phyloP scores from a whole-genome alignment of 768 basidiomycete species.

The Boletus tylopilopsis region DNA sequence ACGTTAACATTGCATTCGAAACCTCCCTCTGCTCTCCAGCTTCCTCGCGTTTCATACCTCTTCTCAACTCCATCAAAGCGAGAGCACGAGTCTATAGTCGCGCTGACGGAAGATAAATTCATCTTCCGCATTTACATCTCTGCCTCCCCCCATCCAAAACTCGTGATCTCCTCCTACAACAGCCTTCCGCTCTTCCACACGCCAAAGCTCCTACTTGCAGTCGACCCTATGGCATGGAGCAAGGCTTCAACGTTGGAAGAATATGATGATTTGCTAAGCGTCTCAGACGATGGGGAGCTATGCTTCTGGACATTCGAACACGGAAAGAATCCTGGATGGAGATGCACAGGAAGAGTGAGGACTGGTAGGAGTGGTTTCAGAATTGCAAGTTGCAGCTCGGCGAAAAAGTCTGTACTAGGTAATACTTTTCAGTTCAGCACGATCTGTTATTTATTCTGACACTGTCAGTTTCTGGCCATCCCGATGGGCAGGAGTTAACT shows the following conservation, averaged over 20 bases:
- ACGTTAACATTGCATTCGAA: slow-evolving; percentile 52
- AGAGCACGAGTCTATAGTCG: slow-evolving; percentile 57
- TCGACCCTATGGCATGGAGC: slow-evolving; percentile 89
- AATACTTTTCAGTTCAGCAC: slow-evolving; percentile 16
- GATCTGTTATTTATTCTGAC: slow-evolving; percentile 4
- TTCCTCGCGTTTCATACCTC: slow-evolving; percentile 55
- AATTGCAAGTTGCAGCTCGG: slow-evolving; percentile 82
- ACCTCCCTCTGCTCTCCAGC: slow-evolving; percentile 37
- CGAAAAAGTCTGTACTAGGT: slow-evolving; percentile 90
- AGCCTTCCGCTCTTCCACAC: slow-evolving; percentile 49
- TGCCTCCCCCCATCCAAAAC: slow-evolving; percentile 31
- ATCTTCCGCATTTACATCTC: slow-evolving; percentile 54
- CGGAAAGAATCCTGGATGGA: slow-evolving; percentile 43
- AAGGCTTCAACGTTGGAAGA: slow-evolving; percentile 41
- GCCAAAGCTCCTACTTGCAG: slow-evolving; percentile 60
- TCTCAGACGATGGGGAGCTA: slow-evolving; percentile 74
- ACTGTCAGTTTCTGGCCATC: slow-evolving; percentile 51
- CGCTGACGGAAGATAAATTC: slow-evolving; percentile 56
- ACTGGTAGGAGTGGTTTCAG: slow-evolving; percentile 65
- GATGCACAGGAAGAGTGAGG: slow-evolving; percentile 66
- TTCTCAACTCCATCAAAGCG: slow-evolving; percentile 61
- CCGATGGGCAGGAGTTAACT: slow-evolving; percentile 74
- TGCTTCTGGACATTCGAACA: slow-evolving; percentile 78
- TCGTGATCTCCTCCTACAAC: slow-evolving; percentile 47
- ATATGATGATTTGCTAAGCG: slow-evolving; percentile 75